Evolutionary conservation across 176 grass and related monocot genomes (phyloP).

Genomic region (Eremochloa ophiuroides): DNA sequence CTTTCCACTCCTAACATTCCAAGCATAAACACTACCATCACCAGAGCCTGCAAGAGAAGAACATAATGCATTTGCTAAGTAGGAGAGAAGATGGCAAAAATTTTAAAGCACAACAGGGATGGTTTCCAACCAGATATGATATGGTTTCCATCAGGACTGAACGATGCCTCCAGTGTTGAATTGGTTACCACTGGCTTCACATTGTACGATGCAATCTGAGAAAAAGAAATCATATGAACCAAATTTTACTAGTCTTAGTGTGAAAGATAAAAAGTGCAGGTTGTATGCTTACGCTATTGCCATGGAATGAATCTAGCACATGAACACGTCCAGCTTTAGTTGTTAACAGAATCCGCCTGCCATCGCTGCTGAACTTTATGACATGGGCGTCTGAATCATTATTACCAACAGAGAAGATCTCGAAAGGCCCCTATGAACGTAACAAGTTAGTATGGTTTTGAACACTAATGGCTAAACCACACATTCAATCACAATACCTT

Average conservation of each 20-base stretch:
- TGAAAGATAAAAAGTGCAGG: constrained; percentile 3
- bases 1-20: constrained; percentile 87
- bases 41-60: constrained; percentile 64
- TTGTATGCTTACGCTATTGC: constrained; percentile 56
- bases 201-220: constrained; percentile 69
- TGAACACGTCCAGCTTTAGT: constrained; percentile 77
- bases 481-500: constrained; percentile 53
- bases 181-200: constrained; percentile 78
- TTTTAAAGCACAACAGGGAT: neutral
- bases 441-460: constrained; percentile 9
- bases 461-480: neutral
- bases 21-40: constrained; percentile 94
- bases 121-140: constrained; percentile 67
- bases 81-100: constrained; percentile 1
- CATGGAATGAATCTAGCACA: constrained; percentile 93
- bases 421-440: constrained; percentile 69
- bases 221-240: neutral
- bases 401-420: constrained; percentile 65
- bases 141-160: constrained; percentile 96
- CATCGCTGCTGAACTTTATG: constrained; percentile 92
- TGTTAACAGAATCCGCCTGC: constrained; percentile 81
- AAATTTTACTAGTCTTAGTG: neutral
- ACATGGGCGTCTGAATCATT: constrained; percentile 81
- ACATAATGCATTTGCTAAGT: constrained; percentile 13
- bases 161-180: constrained; percentile 85